Conservation (phyloP, 1,139 yeast species). For the Yamadazyma mexicana region DNA sequence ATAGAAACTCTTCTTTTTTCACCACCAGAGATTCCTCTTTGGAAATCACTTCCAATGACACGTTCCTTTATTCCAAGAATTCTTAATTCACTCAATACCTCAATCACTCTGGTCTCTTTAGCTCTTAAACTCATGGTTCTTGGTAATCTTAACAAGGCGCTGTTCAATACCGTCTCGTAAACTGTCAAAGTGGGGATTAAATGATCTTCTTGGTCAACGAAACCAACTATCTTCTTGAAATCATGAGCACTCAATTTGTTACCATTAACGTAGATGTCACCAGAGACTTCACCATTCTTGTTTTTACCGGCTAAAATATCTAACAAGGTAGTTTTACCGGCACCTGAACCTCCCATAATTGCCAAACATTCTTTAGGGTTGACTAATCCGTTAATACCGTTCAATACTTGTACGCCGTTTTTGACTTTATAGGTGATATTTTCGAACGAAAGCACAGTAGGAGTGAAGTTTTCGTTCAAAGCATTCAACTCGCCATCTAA, state of each 20-base stretch:
- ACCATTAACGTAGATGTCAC: slow-evolving; percentile 77
- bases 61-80: slow-evolving; percentile 81
- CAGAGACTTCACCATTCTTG: slow-evolving; percentile 69
- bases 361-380: slow-evolving; percentile 90
- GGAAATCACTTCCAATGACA: slow-evolving; percentile 83
- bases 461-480: slow-evolving; percentile 60
- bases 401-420: slow-evolving; percentile 54
- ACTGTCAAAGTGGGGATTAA: slow-evolving; percentile 91
- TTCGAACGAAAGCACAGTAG: slow-evolving; percentile 76
- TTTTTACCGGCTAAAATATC: slow-evolving; percentile 89
- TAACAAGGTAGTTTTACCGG: slow-evolving; percentile 90
- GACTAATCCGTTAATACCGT: slow-evolving; percentile 69
- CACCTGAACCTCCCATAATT: slow-evolving; percentile 98
- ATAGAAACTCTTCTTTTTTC: slow-evolving; percentile 87
- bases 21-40: slow-evolving; percentile 94
- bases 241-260: slow-evolving; percentile 37
- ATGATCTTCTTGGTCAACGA: slow-evolving; percentile 96
- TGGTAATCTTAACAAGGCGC: slow-evolving; percentile 87
- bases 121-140: slow-evolving; percentile 69
- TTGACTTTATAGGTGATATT: slow-evolving; percentile 62
- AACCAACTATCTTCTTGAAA: slow-evolving; percentile 75
- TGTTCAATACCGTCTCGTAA: slow-evolving; percentile 88
- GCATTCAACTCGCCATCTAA: slow-evolving; percentile 41
- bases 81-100: slow-evolving; percentile 82
- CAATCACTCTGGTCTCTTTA: slow-evolving; percentile 77